Evolutionary conservation across 192 early-diverging fungal genomes (phyloP).

Genomic region (Coemansia sp.): DNA sequence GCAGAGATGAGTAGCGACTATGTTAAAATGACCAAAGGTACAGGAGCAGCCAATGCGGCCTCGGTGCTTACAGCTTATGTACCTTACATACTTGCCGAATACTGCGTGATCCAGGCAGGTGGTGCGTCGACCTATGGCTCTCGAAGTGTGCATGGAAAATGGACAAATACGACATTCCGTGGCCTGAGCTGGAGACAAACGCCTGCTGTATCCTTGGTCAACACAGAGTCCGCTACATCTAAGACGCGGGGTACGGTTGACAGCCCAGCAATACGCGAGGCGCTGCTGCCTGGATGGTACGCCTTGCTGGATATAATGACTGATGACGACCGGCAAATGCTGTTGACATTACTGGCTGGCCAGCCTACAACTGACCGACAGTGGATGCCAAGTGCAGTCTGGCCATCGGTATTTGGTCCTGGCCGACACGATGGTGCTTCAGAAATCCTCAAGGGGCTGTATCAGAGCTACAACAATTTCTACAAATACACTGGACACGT

Average conservation of each 20-base stretch:
- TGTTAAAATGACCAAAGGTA: slow-evolving; percentile 41
- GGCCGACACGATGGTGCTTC: slow-evolving; percentile 36
- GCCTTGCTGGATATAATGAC: slow-evolving; percentile 41
- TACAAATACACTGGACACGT: slow-evolving; percentile 48
- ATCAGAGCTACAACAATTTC: slow-evolving; percentile 41
- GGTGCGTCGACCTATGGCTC: slow-evolving; percentile 10
- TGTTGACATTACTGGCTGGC: slow-evolving; percentile 28
- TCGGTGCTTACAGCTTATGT: slow-evolving; percentile 26
- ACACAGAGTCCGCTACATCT: background rate
- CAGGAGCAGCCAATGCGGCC: slow-evolving; percentile 28
- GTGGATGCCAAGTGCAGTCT: background rate
- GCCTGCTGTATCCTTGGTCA: slow-evolving; percentile 5
- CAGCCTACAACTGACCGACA: slow-evolving; percentile 7
- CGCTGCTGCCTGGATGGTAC: slow-evolving; percentile 43
- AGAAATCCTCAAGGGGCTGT: slow-evolving; percentile 43
- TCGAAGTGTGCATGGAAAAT: background rate
- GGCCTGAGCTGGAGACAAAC: slow-evolving; percentile 36
- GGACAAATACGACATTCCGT: slow-evolving; percentile 10
- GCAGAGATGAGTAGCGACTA: slow-evolving; percentile 2
- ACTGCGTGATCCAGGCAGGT: slow-evolving; percentile 48
- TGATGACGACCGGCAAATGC: slow-evolving; percentile 14
- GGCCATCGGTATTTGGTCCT: slow-evolving; percentile 38
- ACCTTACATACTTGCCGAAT: slow-evolving; percentile 41
- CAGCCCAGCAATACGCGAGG: slow-evolving; percentile 33
- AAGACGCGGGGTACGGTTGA: slow-evolving; percentile 9